Base-by-base conservation (phyloP, 768 basidiomycete species). In the Lepiota brunneoincarnata region DNA sequence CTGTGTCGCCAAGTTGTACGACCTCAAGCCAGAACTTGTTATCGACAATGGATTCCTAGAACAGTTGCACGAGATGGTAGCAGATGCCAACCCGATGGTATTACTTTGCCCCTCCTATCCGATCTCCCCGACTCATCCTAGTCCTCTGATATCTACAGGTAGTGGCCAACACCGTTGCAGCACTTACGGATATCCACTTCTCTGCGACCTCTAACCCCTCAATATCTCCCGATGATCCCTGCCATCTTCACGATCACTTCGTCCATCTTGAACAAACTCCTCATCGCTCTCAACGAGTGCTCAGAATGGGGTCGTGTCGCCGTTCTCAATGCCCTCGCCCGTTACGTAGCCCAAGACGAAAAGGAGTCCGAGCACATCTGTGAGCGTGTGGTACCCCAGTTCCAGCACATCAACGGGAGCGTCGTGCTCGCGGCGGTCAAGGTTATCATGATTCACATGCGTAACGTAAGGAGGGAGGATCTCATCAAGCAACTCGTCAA, bases 301-400 rank as follows among this genome's bases (percentile, higher is more conserved):
- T 96, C 95, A 0, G 97, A 99, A 72, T 99, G 97, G 97, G 97
- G 97, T 28, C 83, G 96, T 53, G 93, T 99, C 14, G 93, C 95
- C 1, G 85, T 99, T 35, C 72, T 98, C 49, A 89, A 88, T 55
- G 91, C 93, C 0, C 73, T 98, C 26, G 80, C 92, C 4, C 82
- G 91, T 40, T 98, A 98, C 69, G 77, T 76, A 34, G 83, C 93
- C 0, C 75, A 79, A 37, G 96, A 96, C 63, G 92, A 91, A 57
- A 91, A 92, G 70, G 97, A 99, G 74, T 91, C 91, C 66, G 97
- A 99, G 65, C 96, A 98, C 67, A 98, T 98, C 57, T 98, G 97
- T 68, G 97, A 98, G 70, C 86, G 97, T 24, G 96, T 98, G 11
- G 89, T 98, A 37, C 97, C 97, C 3, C 97, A 99, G 64, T 96